These are phyloP conservation scores for Verticillium nonalfalfae DNA, from an alignment of 2,329 filamentous ascomycete species.

Conservation along the genomic window DNA sequence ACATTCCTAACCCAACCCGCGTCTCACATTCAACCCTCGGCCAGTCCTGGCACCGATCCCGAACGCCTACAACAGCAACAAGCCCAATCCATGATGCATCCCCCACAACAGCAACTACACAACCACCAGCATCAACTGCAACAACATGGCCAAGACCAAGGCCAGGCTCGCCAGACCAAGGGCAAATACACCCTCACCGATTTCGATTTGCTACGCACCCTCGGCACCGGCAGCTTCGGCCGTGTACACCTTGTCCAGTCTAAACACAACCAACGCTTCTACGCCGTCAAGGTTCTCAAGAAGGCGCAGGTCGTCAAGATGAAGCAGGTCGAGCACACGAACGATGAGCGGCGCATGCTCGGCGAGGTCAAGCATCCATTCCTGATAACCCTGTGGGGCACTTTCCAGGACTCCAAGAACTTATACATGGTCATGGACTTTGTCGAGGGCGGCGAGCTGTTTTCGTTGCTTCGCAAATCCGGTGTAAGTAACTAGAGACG, in stretches of 20 bases:
- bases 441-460: slow-evolving; percentile 95
- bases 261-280: slow-evolving; percentile 96
- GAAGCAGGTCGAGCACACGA: slow-evolving; percentile 99
- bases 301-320: slow-evolving; percentile 99
- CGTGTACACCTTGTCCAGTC: slow-evolving; percentile 95
- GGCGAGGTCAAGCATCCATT: slow-evolving; percentile 97
- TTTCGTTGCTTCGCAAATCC: slow-evolving; percentile 91
- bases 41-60: slow-evolving; percentile 30
- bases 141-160: slow-evolving; percentile 18
- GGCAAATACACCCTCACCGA: slow-evolving; percentile 94
- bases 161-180: slow-evolving; percentile 61
- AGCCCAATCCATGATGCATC: slow-evolving; percentile 20
- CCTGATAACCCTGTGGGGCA: slow-evolving; percentile 95
- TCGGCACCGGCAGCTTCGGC: slow-evolving; percentile 95
- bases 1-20: slow-evolving; percentile 14
- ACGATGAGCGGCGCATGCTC: slow-evolving; percentile 94
- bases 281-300: slow-evolving; percentile 97
- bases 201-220: slow-evolving; percentile 82
- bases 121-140: slow-evolving; percentile 15
- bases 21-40: slow-evolving; percentile 19
- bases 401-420: slow-evolving; percentile 91
- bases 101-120: slow-evolving; percentile 14
- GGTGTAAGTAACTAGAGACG: slow-evolving; percentile 48
- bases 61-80: slow-evolving; percentile 29
- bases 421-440: slow-evolving; percentile 99